These are phyloP conservation scores for Emmonsia crescens DNA, from an alignment of 2,329 filamentous ascomycete species.

Conservation along the genomic window DNA sequence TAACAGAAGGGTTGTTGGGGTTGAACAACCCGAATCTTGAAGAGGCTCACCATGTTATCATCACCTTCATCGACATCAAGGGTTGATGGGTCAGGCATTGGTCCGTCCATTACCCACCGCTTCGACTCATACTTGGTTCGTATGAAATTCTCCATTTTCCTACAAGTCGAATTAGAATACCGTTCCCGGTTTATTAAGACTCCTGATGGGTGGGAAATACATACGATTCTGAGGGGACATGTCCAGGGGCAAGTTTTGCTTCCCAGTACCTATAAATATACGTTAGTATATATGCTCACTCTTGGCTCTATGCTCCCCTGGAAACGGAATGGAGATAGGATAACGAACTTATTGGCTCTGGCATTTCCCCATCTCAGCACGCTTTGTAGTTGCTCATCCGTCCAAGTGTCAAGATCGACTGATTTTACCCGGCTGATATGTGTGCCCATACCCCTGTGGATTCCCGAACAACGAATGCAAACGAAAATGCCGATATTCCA, in stretches of 20 bases:
- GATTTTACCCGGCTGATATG: slow-evolving; percentile 98
- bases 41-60: slow-evolving; percentile 61
- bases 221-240: slow-evolving; percentile 79
- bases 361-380: slow-evolving; percentile 92
- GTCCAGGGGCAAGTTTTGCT: slow-evolving; percentile 78
- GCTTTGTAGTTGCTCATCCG: slow-evolving; percentile 91
- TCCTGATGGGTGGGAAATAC: slow-evolving; percentile 18
- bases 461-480: slow-evolving; percentile 96
- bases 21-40: slow-evolving; percentile 23
- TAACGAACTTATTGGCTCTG: slow-evolving; percentile 74
- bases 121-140: slow-evolving; percentile 98
- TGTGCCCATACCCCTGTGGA: slow-evolving; percentile 96
- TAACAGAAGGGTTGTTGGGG: not conserved
- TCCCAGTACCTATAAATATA: slow-evolving; percentile 63
- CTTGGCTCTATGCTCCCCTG: slow-evolving; percentile 6
- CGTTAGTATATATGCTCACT: slow-evolving; percentile 17
- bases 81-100: slow-evolving; percentile 82
- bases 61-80: slow-evolving; percentile 71
- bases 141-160: slow-evolving; percentile 99
- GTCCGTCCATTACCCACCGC: slow-evolving; percentile 98
- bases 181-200: not conserved
- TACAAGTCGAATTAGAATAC: slow-evolving; percentile 17
- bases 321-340: not conserved
- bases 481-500: slow-evolving; percentile 98
- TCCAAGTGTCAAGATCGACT: slow-evolving; percentile 96